These are phyloP conservation scores for Lachnellula arida DNA, from an alignment of 2,329 filamentous ascomycete species.

Conservation along the genomic window DNA sequence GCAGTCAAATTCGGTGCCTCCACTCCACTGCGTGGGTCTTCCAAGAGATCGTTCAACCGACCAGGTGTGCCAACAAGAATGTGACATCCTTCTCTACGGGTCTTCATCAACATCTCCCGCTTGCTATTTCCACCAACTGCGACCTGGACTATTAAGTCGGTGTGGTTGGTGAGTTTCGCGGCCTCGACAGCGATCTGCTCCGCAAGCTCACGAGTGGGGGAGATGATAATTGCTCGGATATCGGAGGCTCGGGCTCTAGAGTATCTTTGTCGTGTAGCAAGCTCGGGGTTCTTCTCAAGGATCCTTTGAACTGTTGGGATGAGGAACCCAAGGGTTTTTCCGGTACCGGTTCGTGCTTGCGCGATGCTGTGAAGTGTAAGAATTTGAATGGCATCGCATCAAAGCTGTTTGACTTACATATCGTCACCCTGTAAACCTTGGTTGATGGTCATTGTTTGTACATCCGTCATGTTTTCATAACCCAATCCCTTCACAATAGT, in stretches of 20 bases:
- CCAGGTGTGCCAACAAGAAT: constrained; percentile 88
- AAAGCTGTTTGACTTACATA: constrained; percentile 27
- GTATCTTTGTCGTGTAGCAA: constrained; percentile 41
- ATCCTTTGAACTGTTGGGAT: constrained; percentile 81
- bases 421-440: constrained; percentile 62
- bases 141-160: constrained; percentile 52
- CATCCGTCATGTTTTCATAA: constrained; percentile 83
- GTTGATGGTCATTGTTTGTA: constrained; percentile 80
- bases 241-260: constrained; percentile 46
- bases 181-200: constrained; percentile 81
- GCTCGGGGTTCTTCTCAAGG: constrained; percentile 53
- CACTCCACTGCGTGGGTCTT: constrained; percentile 47
- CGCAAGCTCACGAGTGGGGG: constrained; percentile 76
- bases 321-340: constrained; percentile 93
- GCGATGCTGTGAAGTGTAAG: constrained; percentile 59
- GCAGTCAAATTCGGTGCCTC: constrained; percentile 65
- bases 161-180: constrained; percentile 32
- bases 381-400: background rate
- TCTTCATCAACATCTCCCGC: constrained; percentile 32
- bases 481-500: constrained; percentile 68
- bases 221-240: constrained; percentile 68
- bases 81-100: constrained; percentile 70
- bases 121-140: constrained; percentile 92
- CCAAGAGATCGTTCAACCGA: constrained; percentile 70
- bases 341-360: constrained; percentile 94